phyloP scores from a whole-genome alignment of 164 flowering plant genomes.

The Berberis thunbergii region DNA sequence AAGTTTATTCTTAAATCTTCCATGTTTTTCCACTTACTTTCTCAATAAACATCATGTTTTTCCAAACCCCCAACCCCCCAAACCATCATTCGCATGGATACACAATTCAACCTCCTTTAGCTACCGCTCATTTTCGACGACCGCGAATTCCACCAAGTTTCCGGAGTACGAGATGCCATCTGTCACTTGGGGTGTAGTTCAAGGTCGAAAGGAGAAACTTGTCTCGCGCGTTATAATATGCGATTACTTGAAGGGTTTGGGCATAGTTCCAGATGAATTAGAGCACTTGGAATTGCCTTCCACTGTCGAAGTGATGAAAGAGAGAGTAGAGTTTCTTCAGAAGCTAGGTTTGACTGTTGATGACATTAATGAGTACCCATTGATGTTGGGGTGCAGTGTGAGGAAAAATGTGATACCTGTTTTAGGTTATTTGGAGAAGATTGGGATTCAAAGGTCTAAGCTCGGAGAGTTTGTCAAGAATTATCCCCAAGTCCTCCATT shows the following conservation, averaged over 20 bases:
- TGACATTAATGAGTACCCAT: no score
- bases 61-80: no score
- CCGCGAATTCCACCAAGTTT: constrained; percentile 22
- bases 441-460: constrained; percentile 38
- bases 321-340: constrained; percentile 73
- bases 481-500: constrained; percentile 53
- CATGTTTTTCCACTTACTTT: no score
- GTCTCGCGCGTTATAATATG: constrained; percentile 75
- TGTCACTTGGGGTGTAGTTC: constrained; percentile 89
- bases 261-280: constrained; percentile 72
- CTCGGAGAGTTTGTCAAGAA: constrained; percentile 74
- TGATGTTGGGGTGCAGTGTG: no score
- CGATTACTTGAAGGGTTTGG: constrained; percentile 67
- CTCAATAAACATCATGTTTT: no score
- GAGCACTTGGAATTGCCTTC: constrained; percentile 67
- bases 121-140: no score
- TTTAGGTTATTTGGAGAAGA: no score
- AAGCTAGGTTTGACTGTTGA: constrained; percentile 37
- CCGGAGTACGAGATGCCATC: constrained; percentile 92
- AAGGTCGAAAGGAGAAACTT: constrained; percentile 86
- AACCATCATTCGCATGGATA: no score
- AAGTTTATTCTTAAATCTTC: no score
- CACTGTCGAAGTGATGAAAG: constrained; percentile 13
- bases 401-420: no score
- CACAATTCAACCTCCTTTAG: no score